Evolutionary conservation across 345 rosid species (phyloP), one percentile per base, ranked within the genome.

Genomic region (Corchorus capsularis): DNA sequence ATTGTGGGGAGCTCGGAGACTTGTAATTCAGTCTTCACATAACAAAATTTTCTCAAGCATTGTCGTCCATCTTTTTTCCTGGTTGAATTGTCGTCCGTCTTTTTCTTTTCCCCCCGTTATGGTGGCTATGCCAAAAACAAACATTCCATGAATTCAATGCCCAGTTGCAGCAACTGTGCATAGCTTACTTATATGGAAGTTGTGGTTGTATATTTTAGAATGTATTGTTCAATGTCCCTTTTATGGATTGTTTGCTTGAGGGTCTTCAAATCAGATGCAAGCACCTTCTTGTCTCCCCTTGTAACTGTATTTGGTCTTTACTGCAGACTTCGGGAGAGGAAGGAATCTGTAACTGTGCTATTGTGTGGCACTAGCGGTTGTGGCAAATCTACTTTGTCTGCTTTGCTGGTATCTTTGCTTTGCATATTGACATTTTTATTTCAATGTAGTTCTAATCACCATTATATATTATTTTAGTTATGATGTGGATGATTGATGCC

Each of bases 351-450:
- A 72, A 96, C 99, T 74, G 91, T 96, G 80, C 89, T 96, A 78
- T 80, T 96, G 85, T 96, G 99, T 78, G 99, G 99, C 71, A 96
- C 99, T 59, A 96, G 99, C 79, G 99, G 99, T 82, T 96, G 99
- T 85, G 98, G 99, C 47, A 96, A 96, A 88, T 96, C 99, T 79
- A 96, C 99, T 71, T 80, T 96, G 87, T 94, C 99, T n/a, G 95
- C 99, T 13, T 87, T 96, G 88, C 94, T 96, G 93, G 99, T 96
- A 89, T 60, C 47, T 69, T 80, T 69, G 71, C 78, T 71, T 45
- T 15, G 69, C 61, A 77, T 61, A 43, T 62, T 52, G 34, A 52
- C 70, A 61, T 71, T 45, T 63, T 80, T 45, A 37, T 54, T 76
- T 65, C 45, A 43, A 55, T 52, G 14, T 41, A 53, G 62, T 35